phyloP scores from a whole-genome alignment of 1,284 basidiomycete genomes.

The Cutaneotrichosporon spelunceum region DNA sequence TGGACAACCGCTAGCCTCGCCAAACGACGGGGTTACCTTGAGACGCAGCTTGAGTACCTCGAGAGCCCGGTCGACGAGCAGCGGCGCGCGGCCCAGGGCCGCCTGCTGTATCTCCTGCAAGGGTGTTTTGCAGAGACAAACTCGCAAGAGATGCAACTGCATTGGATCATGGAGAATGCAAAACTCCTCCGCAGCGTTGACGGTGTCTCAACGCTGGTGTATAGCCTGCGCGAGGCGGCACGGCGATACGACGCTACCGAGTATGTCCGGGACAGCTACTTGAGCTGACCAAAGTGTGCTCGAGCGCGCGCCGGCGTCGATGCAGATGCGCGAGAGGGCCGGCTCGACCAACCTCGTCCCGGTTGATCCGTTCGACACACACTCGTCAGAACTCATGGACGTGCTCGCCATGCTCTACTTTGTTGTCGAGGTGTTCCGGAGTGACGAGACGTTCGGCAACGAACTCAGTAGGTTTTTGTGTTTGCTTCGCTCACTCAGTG shows the following conservation, averaged over 20 bases:
- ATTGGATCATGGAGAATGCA: constrained; percentile 94
- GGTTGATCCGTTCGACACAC: constrained; percentile 40
- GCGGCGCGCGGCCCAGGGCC: constrained; percentile 78
- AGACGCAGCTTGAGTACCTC: constrained; percentile 74
- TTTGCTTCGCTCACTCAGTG: constrained; percentile 59
- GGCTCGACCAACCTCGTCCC: constrained; percentile 22
- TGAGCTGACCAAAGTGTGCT: constrained; percentile 12
- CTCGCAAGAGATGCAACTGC: constrained; percentile 87
- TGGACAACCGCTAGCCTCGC: constrained; percentile 69
- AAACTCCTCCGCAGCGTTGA: constrained; percentile 79
- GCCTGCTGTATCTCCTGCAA: constrained; percentile 85
- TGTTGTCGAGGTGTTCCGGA: constrained; percentile 84
- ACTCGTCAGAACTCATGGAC: constrained; percentile 80
- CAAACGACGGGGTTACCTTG: constrained; percentile 64
- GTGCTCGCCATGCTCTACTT: constrained; percentile 91
- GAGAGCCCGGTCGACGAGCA: constrained; percentile 80
- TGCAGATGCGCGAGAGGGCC: constrained; percentile 17
- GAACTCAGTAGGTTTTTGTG: constrained; percentile 73
- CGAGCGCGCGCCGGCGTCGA: constrained; percentile 5
- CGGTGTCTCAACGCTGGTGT: constrained; percentile 76
- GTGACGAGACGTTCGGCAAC: constrained; percentile 87
- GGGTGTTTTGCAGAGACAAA: constrained; percentile 88
- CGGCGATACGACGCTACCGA: constrained; percentile 64
- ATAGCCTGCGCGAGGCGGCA: constrained; percentile 84
- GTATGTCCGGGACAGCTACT: constrained; percentile 22